Evolutionary conservation across 257 asterid species (phyloP), one percentile per base, ranked within the genome.

Genomic region (Euphrasia confusa): DNA sequence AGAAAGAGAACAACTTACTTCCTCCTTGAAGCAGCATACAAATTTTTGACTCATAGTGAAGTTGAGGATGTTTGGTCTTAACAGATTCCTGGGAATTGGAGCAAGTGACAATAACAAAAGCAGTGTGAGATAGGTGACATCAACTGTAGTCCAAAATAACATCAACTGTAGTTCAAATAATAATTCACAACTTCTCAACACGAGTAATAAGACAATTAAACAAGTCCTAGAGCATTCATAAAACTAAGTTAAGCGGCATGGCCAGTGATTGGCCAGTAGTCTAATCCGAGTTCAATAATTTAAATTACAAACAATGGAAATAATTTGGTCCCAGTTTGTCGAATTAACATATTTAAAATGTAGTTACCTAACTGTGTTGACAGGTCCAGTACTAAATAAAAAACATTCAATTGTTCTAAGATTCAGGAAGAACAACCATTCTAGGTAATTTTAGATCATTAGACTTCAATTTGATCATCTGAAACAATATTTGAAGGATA

Each of bases 1-100:
- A 49, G 49, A 55, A 44, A n/a, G 57, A 27, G 33, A 56, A 56
- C 39, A 32, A 33, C 98, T 83, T 75, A 90, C 96, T 85, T 85
- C 96, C 96, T 74, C 98, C 98, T 77, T 85, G 96, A 45, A 90
- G 94, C 71, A 87, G 87, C 95, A 85, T 76, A 71, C 87, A 87
- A 64, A 87, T 79, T 76, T 87, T 90, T 60, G 95, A 90, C 68
- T 90, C 96, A 65, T 90, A 90, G 77, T 90, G 97, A 76, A 90
- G 97, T 74, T 90, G 96, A 10, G 97, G 97, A 54, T 90, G 96
- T 80, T 87, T 90, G 54, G 96, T 87, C 79, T 87, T 90, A 54
- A 80, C 85, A 64, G 94, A 70, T 74, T 90, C 97, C 97, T 90
- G 87, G 24, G 27, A 78, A 59, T 61, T n/a, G 14, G 63, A 9